Conservation (phyloP, 1,139 yeast species). For the Pichia sp. region DNA sequence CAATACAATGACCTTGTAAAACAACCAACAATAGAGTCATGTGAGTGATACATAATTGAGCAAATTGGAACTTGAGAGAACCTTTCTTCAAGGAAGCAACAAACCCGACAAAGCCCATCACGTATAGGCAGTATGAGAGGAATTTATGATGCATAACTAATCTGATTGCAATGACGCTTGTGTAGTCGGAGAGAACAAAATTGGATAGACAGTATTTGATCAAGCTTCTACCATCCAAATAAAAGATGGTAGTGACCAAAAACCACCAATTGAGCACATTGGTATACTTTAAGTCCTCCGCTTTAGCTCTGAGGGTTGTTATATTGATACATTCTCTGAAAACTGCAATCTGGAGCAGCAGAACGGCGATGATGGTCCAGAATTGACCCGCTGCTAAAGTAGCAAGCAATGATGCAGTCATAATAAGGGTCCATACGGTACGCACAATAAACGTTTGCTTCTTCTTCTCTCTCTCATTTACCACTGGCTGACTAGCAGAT, state of each 20-base stretch:
- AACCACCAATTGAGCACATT: conserved; percentile 88
- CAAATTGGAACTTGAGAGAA: conserved; percentile 84
- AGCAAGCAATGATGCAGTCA: conserved; percentile 70
- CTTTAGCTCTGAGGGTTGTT: conserved; percentile 76
- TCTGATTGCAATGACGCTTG: conserved; percentile 31
- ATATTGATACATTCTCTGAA: conserved; percentile 90
- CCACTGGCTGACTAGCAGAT: too few species aligned
- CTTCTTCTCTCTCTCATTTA: conserved; percentile 52
- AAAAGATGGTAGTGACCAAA: conserved; percentile 73
- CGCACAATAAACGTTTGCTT: conserved; percentile 80
- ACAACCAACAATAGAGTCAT: conserved; percentile 89
- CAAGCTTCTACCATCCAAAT: conserved; percentile 79
- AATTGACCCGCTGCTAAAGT: conserved; percentile 83
- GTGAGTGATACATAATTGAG: conserved; percentile 89
- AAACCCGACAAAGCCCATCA: conserved; percentile 83
- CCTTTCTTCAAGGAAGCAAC: conserved; percentile 89
- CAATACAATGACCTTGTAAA: conserved; percentile 89
- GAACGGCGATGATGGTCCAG: conserved; percentile 65
- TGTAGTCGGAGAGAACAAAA: conserved; percentile 36
- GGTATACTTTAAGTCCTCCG: conserved; percentile 70
- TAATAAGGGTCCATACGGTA: conserved; percentile 91
- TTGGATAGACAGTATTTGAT: conserved; percentile 50
- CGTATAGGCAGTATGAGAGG: conserved; percentile 74
- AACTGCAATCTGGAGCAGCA: conserved; percentile 70
- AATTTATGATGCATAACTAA: conserved; percentile 69